These are phyloP conservation scores for Trametes sanguinea DNA, from an alignment of 768 basidiomycete species.

Conservation along the genomic window DNA sequence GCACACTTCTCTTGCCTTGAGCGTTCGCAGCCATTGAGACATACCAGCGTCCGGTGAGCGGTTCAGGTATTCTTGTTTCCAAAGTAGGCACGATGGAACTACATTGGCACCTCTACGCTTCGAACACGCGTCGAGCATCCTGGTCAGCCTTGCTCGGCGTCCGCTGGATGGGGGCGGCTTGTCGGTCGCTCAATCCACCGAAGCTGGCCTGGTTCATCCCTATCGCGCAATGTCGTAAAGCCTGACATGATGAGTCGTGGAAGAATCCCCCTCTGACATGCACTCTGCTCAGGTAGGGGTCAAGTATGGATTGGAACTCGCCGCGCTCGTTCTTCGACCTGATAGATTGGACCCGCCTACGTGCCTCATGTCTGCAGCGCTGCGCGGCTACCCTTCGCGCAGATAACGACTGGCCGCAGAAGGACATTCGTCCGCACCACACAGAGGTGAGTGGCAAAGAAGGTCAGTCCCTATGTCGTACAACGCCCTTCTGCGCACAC, in stretches of 20 bases:
- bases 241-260: neutral
- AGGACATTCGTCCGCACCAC: constrained; percentile 2
- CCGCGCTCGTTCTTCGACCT: constrained; percentile 7
- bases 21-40: neutral
- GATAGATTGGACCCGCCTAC: constrained; percentile 8
- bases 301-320: constrained; percentile 6
- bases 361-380: constrained; percentile 6
- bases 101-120: neutral
- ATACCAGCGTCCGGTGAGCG: neutral
- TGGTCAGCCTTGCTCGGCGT: constrained; percentile 8
- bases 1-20: neutral
- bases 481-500: neutral
- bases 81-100: neutral
- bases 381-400: constrained; percentile 5
- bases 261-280: neutral
- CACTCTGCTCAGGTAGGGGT: constrained; percentile 8
- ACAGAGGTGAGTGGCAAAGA: constrained; percentile 14
- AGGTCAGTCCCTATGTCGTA: constrained; percentile 15
- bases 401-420: constrained; percentile 12
- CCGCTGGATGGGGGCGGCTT: neutral
- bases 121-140: constrained; percentile 6
- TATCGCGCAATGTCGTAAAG: neutral
- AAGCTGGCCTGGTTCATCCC: neutral
- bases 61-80: neutral
- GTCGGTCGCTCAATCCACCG: constrained; percentile 7